Conservation (phyloP, 2,329 filamentous ascomycete species). For the Elsinoe ampelina region DNA sequence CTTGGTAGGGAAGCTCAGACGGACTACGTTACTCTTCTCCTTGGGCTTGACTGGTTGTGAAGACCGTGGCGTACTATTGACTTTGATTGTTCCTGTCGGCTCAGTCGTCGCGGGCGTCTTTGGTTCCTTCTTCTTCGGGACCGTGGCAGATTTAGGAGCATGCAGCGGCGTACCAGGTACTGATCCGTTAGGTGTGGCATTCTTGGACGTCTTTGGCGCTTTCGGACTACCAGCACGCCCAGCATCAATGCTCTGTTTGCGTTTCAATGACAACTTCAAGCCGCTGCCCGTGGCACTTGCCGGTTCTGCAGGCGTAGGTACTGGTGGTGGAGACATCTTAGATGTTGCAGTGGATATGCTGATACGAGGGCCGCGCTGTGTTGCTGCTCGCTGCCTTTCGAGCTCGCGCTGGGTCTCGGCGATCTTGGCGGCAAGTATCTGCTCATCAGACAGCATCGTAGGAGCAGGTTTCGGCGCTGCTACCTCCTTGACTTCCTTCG, state of each 20-base stretch:
- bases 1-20: constrained; percentile 11
- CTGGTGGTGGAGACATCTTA: constrained; percentile 16
- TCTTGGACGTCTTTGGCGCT: constrained; percentile 19
- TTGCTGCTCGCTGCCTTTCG: constrained; percentile 8
- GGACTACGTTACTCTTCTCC: neutral
- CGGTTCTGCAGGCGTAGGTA: constrained; percentile 13
- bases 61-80: constrained; percentile 1
- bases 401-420: constrained; percentile 9
- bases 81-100: constrained; percentile 7
- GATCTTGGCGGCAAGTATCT: constrained; percentile 14
- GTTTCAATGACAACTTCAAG: constrained; percentile 23
- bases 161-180: constrained; percentile 12
- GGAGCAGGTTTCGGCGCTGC: constrained; percentile 2
- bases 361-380: neutral
- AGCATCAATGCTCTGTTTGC: constrained; percentile 20
- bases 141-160: constrained; percentile 3
- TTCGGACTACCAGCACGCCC: constrained; percentile 22
- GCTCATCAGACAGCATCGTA: constrained; percentile 13
- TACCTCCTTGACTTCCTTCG: constrained; percentile 14
- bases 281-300: constrained; percentile 1
- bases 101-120: neutral
- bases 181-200: constrained; percentile 15
- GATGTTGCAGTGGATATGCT: neutral
- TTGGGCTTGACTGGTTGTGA: neutral
- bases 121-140: constrained; percentile 12